Evolutionary conservation across 345 rosid species (phyloP).

Genomic region (Odontarrhena argentea): DNA sequence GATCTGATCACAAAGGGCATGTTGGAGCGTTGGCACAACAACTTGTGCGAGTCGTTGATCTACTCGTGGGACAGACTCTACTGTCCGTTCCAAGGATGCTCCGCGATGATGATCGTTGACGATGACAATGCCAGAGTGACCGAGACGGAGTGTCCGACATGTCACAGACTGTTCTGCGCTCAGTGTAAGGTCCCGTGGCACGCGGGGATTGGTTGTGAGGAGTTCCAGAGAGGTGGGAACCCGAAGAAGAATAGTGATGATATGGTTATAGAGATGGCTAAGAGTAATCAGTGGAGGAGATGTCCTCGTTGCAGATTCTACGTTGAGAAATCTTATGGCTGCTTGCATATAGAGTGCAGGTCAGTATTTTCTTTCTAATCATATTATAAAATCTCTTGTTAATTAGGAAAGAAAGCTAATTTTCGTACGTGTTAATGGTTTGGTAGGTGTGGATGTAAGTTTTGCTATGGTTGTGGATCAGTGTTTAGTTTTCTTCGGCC

Average conservation of each 20-base stretch:
- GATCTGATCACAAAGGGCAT: constrained; percentile 48
- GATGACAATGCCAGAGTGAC: constrained; percentile 41
- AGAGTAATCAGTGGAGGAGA: constrained; percentile 49
- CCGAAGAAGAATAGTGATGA: constrained; percentile 39
- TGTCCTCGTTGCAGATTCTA: constrained; percentile 48
- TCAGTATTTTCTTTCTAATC: not conserved
- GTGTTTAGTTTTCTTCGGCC: not conserved
- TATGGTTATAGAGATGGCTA: constrained; percentile 48
- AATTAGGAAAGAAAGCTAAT: too few species aligned
- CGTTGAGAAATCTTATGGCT: constrained; percentile 48
- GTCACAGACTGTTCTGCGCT: constrained; percentile 46
- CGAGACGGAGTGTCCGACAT: constrained; percentile 66
- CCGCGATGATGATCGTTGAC: constrained; percentile 48
- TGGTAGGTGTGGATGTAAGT: constrained; percentile 46
- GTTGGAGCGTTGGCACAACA: constrained; percentile 59
- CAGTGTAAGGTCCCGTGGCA: constrained; percentile 40
- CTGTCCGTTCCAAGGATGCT: constrained; percentile 79
- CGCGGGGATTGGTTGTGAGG: constrained; percentile 32
- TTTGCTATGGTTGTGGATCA: constrained; percentile 52
- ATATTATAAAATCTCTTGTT: too few species aligned
- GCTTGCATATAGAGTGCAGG: constrained; percentile 53
- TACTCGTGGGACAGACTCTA: constrained; percentile 42
- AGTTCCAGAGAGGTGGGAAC: constrained; percentile 47
- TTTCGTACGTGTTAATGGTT: not conserved
- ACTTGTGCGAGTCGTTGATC: constrained; percentile 50